Evolutionary conservation across 768 basidiomycete species (phyloP).

Genomic region (Cantharellus anzutake): DNA sequence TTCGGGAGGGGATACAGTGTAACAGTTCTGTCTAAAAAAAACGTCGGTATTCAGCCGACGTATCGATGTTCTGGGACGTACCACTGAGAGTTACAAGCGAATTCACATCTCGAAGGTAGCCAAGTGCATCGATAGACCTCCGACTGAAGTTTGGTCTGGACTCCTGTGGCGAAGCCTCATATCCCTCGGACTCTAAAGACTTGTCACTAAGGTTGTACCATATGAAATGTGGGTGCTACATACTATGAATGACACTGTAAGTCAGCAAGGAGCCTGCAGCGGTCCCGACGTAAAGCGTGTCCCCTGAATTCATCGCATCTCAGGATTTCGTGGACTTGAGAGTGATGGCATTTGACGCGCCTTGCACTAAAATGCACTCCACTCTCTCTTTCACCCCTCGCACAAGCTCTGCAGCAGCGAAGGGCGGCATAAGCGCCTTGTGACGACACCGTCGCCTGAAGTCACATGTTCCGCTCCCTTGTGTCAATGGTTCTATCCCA

Average conservation of each 20-base stretch:
- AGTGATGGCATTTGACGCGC: not conserved
- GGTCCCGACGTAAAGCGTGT: slow-evolving; percentile 44
- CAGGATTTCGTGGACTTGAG: too few species aligned
- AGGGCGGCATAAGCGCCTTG: slow-evolving; percentile 17
- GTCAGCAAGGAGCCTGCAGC: slow-evolving; percentile 34
- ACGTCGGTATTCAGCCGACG: not conserved
- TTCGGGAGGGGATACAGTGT: slow-evolving; percentile 62
- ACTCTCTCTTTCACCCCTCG: slow-evolving; percentile 20
- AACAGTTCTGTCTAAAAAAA: slow-evolving; percentile 40
- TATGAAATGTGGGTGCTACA: not conserved
- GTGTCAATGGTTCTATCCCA: slow-evolving; percentile 11
- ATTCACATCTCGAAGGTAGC: slow-evolving; percentile 68
- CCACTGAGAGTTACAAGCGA: slow-evolving; percentile 74
- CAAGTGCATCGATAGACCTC: slow-evolving; percentile 73
- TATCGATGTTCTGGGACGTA: slow-evolving; percentile 16
- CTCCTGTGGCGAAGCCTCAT: slow-evolving; percentile 30
- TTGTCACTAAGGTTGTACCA: not conserved
- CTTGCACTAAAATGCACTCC: slow-evolving; percentile 13
- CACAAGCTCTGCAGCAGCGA: slow-evolving; percentile 15
- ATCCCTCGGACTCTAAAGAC: slow-evolving; percentile 17
- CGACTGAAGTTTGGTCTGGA: slow-evolving; percentile 44
- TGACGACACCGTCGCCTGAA: not conserved
- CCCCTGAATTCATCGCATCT: slow-evolving; percentile 19
- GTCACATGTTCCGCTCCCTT: not conserved
- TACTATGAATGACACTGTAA: slow-evolving; percentile 24